Evolutionary conservation across 306 rosid genomes (phyloP).

Genomic region (Coriaria nepalensis): DNA sequence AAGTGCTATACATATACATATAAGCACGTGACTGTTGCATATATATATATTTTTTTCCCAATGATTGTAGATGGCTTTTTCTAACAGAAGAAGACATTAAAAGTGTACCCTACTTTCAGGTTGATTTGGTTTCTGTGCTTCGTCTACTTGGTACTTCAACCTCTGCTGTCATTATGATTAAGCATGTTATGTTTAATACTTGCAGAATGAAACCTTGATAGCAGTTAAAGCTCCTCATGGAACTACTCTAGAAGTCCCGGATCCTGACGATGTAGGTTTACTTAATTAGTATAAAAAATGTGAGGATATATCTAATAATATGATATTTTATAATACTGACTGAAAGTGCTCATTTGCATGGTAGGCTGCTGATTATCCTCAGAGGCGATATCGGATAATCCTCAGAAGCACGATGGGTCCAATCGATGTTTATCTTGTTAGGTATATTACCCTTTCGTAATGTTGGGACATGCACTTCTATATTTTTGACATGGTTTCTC

Average conservation of each 20-base stretch:
- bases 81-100: conserved; percentile 93
- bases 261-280: conserved; percentile 86
- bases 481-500: neutral
- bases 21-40: neutral
- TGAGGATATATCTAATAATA: too few species aligned
- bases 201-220: conserved; percentile 92
- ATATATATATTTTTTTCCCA: conserved; percentile 5
- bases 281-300: too few species aligned
- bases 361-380: conserved; percentile 86
- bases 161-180: conserved; percentile 13
- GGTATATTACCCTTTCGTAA: conserved; percentile 38
- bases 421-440: conserved; percentile 93
- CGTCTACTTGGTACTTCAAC: conserved; percentile 14
- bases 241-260: conserved; percentile 97
- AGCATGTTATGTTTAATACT: conserved; percentile 16
- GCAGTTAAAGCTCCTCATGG: conserved; percentile 99
- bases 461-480: conserved; percentile 1
- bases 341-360: conserved; percentile 24
- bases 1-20: too few species aligned
- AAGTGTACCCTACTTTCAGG: conserved; percentile 75
- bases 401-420: conserved; percentile 99
- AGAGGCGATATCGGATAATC: conserved; percentile 82
- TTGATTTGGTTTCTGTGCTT: conserved; percentile 13
- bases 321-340: conserved; percentile 4
- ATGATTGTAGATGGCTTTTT: conserved; percentile 55